Evolutionary conservation across 306 rosid genomes (phyloP), one percentile per base, ranked within the genome.

Genomic region (Dicorynia guianensis): DNA sequence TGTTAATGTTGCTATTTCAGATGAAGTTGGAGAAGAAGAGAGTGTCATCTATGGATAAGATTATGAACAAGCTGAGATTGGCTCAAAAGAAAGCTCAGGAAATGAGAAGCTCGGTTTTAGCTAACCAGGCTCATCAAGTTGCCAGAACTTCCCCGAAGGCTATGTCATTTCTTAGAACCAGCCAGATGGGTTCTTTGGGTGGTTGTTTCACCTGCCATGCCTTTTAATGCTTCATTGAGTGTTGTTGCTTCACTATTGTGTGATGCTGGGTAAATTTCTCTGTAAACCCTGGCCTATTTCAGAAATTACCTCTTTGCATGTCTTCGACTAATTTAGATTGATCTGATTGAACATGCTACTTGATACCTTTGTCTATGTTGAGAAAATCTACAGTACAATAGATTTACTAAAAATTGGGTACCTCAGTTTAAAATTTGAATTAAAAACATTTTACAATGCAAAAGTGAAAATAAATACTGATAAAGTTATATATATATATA

Each of bases 1-100:
- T 11, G 9, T 60, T 50, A 17, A 19, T 58, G 71, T 76, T 76
- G 33, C 15, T 58, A 62, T 76, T 70, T 80, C 87, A 95, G 98
- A 95, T 92, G 98, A 95, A 92, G 86, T 83, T 95, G 83, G 98
- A 95, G 80, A 95, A 92, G 89, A 89, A 86, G 85, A 85, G 97
- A 81, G 90, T 97, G 36, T 90, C 93, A 7, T 89, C 98, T 34
- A 92, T 95, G 96, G 92, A 95, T 82, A 95, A 89, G 87, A 95
- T 95, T 58, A 92, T 95, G 98, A 95, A 76, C 82, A 92, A 95
- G 81, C 84, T 95, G 79, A 89, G 85, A 81, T 60, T 72, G 11
- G 91, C 98, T 72, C 97, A 92, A 86, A 95, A 90, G 85, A 95
- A 78, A 77, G 98, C 98, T 82, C 96, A 92, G 76, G 97, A 83